phyloP scores from a whole-genome alignment of 1,284 basidiomycete genomes.

The Melampsora americana region DNA sequence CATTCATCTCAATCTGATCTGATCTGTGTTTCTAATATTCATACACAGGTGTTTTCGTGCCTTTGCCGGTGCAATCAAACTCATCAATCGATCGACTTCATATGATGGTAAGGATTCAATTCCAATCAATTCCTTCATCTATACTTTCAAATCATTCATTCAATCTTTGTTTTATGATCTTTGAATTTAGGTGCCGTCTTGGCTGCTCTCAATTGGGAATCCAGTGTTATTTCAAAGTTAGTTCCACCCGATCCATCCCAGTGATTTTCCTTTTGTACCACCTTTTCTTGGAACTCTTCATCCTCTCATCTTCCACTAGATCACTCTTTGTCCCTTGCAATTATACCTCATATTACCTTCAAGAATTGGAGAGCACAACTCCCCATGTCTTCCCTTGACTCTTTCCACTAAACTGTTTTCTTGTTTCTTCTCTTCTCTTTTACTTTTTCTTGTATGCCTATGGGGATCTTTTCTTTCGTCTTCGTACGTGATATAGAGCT shows the following conservation, averaged over 20 bases:
- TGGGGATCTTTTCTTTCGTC: not conserved
- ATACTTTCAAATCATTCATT: no score
- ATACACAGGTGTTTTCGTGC: conserved; percentile 35
- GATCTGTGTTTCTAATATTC: not conserved
- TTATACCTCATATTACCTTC: no score
- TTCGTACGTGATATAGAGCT: not conserved
- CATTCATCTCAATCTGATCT: not conserved
- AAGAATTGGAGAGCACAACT: no score
- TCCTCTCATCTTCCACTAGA: not conserved
- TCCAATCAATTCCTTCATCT: not conserved
- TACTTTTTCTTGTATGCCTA: not conserved
- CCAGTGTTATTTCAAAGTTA: conserved; percentile 41
- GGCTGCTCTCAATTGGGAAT: conserved; percentile 39
- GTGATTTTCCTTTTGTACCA: not conserved
- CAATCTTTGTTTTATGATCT: no score
- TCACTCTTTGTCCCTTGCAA: no score
- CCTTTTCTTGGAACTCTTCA: not conserved
- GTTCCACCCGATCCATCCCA: conserved; percentile 11
- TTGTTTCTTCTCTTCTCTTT: not conserved
- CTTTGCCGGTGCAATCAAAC: conserved; percentile 34
- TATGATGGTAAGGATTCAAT: conserved; percentile 31
- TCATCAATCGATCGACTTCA: conserved; percentile 37
- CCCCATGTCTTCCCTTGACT: no score
- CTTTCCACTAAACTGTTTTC: not conserved
- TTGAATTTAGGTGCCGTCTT: conserved; percentile 24